Base-by-base conservation (phyloP, 2,329 filamentous ascomycete genomes). In the Cyanodermella asteris region DNA sequence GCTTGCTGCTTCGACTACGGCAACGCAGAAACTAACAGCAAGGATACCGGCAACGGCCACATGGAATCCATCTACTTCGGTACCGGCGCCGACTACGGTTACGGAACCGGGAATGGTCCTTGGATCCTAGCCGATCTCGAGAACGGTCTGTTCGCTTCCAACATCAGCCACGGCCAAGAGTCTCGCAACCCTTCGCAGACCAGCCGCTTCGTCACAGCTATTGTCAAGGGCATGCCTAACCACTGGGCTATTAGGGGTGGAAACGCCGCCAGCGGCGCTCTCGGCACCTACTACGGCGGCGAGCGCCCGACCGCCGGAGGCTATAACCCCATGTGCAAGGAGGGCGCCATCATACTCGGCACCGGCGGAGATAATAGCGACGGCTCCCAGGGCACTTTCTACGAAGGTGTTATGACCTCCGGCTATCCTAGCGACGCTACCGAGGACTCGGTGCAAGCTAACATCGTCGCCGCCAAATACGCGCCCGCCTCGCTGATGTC, bases 31-130 rank as follows among this genome's bases (percentile, higher is more conserved):
- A 53, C 49, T 3, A 64, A 35, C 40, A 57, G 39, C 29, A 31
- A 3, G 2, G 61, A 66, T 30, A 61, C 64, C 0, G 69, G 68
- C 3, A 57, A 61, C 26, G 68, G 63, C 10, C 66, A 72, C 37
- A 74, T 74, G 68, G 69, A 74, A 39, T 63, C 68, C 28, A 63
- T 73, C 29, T 73, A 72, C 53, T 72, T 55, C 36, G 68, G 69
- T 1, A 46, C 49, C 39, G 57, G 38, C 40, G 64, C 50, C 0
- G 30, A 30, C 34, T 70, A 63, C 61, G 67, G 67, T 12, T 44
- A 41, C 6, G 68, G 69, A 6, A 28, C 59, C 4, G 67, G 66
- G 22, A 54, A 35, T 21, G 67, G 69, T 0, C 69, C 69, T 0
- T 73, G 68, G 69, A 40, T 73, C 35, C 71, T 73, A 65, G 68